phyloP scores from a whole-genome alignment of 2,329 filamentous ascomycete species.

The Phyllosticta capitalensis region DNA sequence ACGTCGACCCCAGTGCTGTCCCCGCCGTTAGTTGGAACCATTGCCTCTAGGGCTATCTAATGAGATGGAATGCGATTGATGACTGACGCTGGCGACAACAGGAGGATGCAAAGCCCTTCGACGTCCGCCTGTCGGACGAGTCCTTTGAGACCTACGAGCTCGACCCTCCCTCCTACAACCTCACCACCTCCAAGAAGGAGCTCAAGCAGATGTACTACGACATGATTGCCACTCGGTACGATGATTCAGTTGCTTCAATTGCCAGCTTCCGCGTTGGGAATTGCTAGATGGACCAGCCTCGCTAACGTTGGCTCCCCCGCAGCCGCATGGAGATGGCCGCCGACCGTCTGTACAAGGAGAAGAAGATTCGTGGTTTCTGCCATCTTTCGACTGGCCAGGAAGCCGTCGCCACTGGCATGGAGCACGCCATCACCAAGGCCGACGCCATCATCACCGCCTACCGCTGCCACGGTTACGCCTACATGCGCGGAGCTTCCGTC shows the following conservation, averaged over 20 bases:
- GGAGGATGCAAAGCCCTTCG: conserved; percentile 91
- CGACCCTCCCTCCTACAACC: conserved; percentile 86
- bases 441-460: conserved; percentile 98
- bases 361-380: conserved; percentile 99
- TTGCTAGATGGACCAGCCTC: background rate
- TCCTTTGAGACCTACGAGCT: conserved; percentile 99
- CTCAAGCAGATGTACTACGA: conserved; percentile 98
- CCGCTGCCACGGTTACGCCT: conserved; percentile 95
- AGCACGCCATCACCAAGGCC: conserved; percentile 82
- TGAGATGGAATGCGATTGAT: background rate
- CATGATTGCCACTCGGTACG: conserved; percentile 90
- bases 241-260: conserved; percentile 1
- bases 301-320: conserved; percentile 12
- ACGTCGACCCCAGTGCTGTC: conserved; percentile 69
- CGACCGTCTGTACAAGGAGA: conserved; percentile 99
- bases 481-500: conserved; percentile 88
- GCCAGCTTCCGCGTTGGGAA: background rate
- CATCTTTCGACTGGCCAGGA: conserved; percentile 97
- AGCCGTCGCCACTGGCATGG: conserved; percentile 92
- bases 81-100: conserved; percentile 26
- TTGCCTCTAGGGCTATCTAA: background rate
- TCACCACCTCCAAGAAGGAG: conserved; percentile 93
- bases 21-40: conserved; percentile 38
- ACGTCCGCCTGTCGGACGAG: conserved; percentile 89
- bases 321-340: conserved; percentile 99